Evolutionary conservation across 129 eudicot genomes (phyloP), one percentile per base, ranked within the genome.

Genomic region (Artemisia tridentata): DNA sequence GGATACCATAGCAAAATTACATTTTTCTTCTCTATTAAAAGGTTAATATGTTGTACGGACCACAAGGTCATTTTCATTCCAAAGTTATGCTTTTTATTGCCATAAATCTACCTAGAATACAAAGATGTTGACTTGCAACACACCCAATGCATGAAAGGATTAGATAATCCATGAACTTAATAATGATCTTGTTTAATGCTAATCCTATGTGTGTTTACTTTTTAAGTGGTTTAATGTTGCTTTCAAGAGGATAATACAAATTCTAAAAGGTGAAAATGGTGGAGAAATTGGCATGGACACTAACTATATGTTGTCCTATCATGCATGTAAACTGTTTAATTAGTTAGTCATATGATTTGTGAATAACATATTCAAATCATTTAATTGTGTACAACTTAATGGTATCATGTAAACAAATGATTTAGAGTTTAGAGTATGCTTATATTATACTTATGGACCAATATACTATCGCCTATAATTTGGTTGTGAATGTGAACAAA

Each of bases 211-310:
- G 67, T 0, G 49, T 53, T 18, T 71, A 63, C 72, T 71, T 71
- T 74, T 43, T 25, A 63, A 71, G 72, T 78, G 72, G 77, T 45
- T 77, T 77, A 57, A 65, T 74, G 62, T 53, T 68, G 67, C 67
- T 23, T 74, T 79, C 29, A 43, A 63, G 43, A 23, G 76, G 12
- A 73, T 25, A 62, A 43, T 43, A 69, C 64, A 74, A 73, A 61
- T 52, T 12, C 15, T 7, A 29, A 68, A 73, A 52, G 67, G 19
- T 63, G 57, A 27, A 23, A 71, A 53, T 61, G 65, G 80, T 80
- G 80, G 84, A 74, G 55, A 75, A 80, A 65, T 69, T 62, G 72
- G 79, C 43, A 74, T 48, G 61, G 58, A 72, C 80, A 80, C 80
- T 80, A 43, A 74, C 66, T 29, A 59, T 19, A 66, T 72, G 49